These are phyloP conservation scores for Apiospora sp. DNA, from an alignment of 2,329 filamentous ascomycete genomes.

Conservation along the genomic window DNA sequence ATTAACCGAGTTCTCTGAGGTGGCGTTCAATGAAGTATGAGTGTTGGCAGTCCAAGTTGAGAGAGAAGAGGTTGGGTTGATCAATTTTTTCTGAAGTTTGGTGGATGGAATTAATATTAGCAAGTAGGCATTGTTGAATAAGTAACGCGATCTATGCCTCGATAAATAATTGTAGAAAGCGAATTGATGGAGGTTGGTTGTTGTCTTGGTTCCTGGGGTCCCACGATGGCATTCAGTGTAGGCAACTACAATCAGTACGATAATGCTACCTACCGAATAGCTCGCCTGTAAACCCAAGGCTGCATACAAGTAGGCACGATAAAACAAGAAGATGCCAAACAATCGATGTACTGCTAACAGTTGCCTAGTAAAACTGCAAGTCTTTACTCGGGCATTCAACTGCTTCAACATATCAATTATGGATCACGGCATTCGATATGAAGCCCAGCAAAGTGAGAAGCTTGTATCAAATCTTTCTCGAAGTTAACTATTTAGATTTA, in stretches of 20 bases:
- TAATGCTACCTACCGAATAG: neutral
- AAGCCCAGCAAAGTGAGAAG: too few species aligned
- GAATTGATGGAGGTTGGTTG: neutral
- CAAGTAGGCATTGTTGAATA: neutral
- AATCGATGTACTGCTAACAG: too few species aligned
- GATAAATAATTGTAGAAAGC: neutral
- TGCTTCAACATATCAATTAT: too few species aligned
- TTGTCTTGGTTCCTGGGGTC: neutral
- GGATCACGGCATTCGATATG: too few species aligned
- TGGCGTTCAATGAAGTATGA: neutral
- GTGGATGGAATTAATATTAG: neutral
- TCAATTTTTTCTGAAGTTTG: neutral
- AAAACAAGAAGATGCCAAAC: neutral
- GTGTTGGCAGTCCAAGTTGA: neutral
- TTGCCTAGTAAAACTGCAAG: neutral
- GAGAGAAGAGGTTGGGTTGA: neutral
- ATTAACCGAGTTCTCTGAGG: neutral
- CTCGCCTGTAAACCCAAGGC: neutral
- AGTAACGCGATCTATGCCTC: neutral
- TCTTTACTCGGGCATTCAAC: neutral
- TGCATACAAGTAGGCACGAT: neutral
- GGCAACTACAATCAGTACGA: neutral
- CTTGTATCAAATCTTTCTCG: too few species aligned
- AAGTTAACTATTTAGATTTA: too few species aligned
- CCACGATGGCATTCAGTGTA: neutral